Base-by-base conservation (phyloP, 768 basidiomycete genomes). In the Termitomyces sp. region DNA sequence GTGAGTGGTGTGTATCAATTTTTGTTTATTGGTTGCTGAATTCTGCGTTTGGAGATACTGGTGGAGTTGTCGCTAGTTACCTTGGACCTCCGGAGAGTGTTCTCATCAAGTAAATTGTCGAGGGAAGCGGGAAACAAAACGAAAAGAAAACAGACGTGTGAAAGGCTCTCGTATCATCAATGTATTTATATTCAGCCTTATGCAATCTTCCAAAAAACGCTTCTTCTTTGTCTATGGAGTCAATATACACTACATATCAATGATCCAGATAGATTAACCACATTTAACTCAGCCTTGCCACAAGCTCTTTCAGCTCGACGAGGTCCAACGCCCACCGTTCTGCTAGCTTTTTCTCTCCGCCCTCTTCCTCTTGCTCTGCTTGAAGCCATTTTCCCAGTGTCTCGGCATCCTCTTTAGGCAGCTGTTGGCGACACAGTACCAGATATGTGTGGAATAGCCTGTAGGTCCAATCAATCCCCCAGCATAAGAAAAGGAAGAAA, bases 71-170 rank as follows among this genome's bases (percentile, higher is more conserved):
- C 47, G 68, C 77, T 0, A 85, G 83, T 61, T 87, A 85, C 64
- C 73, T 87, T 34, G 85, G 85, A 7, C 85, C 85, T 34, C 83
- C 85, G 2, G 85, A 86, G 67, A 84, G 82, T 65, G 58, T 74
- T 36, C 53, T 64, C 37, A 65, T 71, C 34, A 59, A 53, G 53
- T 64, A 44, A 61, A 48, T 29, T 14, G 41, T 16, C 2, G 8
- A n/a, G 10, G 10, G 31, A 29, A 32, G 9, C 4, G 43, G 6
- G 24, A 14, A 3, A 26, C 5, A 6, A 16, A 24, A 14, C 29
- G 29, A 8, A 8, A 31, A 31, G n/a, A n/a, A n/a, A n/a, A n/a
- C n/a, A n/a, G n/a, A n/a, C n/a, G n/a, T n/a, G n/a, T n/a, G n/a
- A n/a, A n/a, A n/a, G n/a, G n/a, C n/a, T n/a, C n/a, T n/a, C n/a